Base-by-base conservation (phyloP, 352 stramenopile genomes). In the Globisporangium canariense region DNA sequence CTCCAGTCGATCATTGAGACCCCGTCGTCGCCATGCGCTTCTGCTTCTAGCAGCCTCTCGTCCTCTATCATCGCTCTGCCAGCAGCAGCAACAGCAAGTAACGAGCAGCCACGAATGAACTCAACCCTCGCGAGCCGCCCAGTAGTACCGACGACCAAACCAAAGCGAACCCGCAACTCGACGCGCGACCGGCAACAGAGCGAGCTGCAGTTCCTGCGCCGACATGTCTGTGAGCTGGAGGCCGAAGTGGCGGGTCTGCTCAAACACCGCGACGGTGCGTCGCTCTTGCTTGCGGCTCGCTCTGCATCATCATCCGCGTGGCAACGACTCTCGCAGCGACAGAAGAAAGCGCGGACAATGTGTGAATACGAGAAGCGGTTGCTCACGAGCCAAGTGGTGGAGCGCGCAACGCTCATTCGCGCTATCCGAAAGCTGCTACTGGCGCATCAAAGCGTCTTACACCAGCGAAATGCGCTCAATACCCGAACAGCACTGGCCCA, bases 121-220 rank as follows among this genome's bases (percentile, higher is more conserved):
- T n/a, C 40, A n/a, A 3, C 40, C 13, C 5, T 14, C 0, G 2
- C 13, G 14, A n/a, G 13, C 11, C 40, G 1, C 3, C 40, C 38
- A 43, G 38, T 4, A n/a, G 11, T n/a, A 14, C 14, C 40, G 40
- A 10, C 13, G 20, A 1, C 8, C 47, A 53, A 34, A 10, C 4
- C 20, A 9, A 53, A 53, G 47, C 47, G 47, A 30, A 18, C 8
- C 9, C 47, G 47, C 47, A 53, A 53, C 11, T 53, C 47, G 10
- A 53, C 47, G 20, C 47, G 47, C 47, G 22, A 53, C 47, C 47
- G 47, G 0, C 9, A 34, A 11, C 47, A 53, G 4, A 14, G 20
- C 47, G 47, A 53, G 47, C 47, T 53, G 8, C 47, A 53, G 47
- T 53, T 53, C 22, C 47, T 53, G 47, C 47, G 47, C 22, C 16